A percentile compares a stretch with the other conserved stretches of the same genome.
phyloP scores from a whole-genome alignment of 2,329 filamentous ascomycete genomes.

The Penicillium sp. region DNA sequence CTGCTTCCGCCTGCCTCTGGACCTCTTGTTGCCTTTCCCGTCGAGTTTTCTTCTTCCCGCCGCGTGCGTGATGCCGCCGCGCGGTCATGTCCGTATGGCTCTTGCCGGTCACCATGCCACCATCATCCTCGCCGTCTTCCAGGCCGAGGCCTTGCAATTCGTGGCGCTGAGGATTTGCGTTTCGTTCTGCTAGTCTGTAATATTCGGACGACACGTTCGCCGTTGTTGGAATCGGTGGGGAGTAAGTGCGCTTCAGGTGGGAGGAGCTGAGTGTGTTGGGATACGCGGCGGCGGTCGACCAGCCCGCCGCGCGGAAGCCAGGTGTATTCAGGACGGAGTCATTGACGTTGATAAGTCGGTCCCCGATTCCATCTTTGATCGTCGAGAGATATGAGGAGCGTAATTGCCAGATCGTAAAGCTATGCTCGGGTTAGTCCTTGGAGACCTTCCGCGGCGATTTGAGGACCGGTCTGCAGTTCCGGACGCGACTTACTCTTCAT shows the following conservation, averaged over 20 bases:
- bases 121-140: conserved; percentile 59
- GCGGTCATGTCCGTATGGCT: conserved; percentile 57
- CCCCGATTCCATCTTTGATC: conserved; percentile 64
- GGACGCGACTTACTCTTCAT: conserved; percentile 47
- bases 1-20: conserved; percentile 53
- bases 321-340: conserved; percentile 61
- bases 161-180: conserved; percentile 29
- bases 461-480: background rate
- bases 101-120: conserved; percentile 61
- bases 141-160: conserved; percentile 29
- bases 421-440: conserved; percentile 29
- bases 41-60: conserved; percentile 32
- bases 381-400: conserved; percentile 62
- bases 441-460: background rate
- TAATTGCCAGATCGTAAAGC: conserved; percentile 64
- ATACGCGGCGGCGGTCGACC: conserved; percentile 44
- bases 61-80: conserved; percentile 37
- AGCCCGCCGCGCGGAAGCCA: conserved; percentile 63
- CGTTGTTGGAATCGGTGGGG: conserved; percentile 62
- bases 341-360: conserved; percentile 64
- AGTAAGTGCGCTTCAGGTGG: conserved; percentile 63
- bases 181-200: conserved; percentile 51
- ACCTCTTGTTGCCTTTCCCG: conserved; percentile 46
- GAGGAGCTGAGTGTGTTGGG: conserved; percentile 43
- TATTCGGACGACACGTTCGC: conserved; percentile 59